phyloP scores from a whole-genome alignment of 306 rosid genomes.

The Mucuna pruriens region DNA sequence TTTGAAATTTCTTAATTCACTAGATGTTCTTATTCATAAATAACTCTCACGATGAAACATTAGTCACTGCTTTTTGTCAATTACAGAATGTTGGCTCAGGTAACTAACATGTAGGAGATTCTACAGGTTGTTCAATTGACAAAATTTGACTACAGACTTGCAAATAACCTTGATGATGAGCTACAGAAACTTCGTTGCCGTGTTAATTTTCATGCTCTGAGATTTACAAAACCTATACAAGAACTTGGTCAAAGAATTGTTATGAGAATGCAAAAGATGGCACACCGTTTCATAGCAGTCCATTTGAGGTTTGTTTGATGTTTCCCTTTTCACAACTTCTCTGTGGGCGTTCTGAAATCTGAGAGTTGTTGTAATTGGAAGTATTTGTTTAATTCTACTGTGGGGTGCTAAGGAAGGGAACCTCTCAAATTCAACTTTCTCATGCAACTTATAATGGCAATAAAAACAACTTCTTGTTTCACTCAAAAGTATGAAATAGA shows the following conservation, averaged over 20 bases:
- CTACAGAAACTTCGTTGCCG: conserved; percentile 96
- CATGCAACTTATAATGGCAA: neutral
- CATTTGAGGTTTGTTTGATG: conserved; percentile 83
- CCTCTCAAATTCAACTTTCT: conserved; percentile 15
- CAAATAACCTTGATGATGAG: conserved; percentile 82
- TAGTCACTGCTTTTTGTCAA: conserved; percentile 1
- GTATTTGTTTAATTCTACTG: conserved; percentile 33
- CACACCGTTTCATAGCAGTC: conserved; percentile 76
- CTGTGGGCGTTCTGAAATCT: conserved; percentile 15
- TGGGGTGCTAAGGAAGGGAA: conserved; percentile 9
- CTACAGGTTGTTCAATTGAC: conserved; percentile 95
- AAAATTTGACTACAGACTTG: conserved; percentile 95
- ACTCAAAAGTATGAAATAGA: neutral
- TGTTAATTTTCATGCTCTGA: conserved; percentile 91
- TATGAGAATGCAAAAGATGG: conserved; percentile 80
- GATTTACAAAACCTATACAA: conserved; percentile 83
- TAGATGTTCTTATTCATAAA: conserved; percentile 9
- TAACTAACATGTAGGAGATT: conserved; percentile 40
- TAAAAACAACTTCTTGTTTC: neutral
- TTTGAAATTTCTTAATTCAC: neutral
- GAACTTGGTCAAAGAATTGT: conserved; percentile 81
- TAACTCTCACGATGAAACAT: neutral
- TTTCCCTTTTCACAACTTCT: conserved; percentile 15
- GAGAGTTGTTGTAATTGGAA: conserved; percentile 24
- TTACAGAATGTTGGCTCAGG: conserved; percentile 17